Evolutionary conservation across 2,329 filamentous ascomycete genomes (phyloP).

Genomic region (Xylaria digitata): DNA sequence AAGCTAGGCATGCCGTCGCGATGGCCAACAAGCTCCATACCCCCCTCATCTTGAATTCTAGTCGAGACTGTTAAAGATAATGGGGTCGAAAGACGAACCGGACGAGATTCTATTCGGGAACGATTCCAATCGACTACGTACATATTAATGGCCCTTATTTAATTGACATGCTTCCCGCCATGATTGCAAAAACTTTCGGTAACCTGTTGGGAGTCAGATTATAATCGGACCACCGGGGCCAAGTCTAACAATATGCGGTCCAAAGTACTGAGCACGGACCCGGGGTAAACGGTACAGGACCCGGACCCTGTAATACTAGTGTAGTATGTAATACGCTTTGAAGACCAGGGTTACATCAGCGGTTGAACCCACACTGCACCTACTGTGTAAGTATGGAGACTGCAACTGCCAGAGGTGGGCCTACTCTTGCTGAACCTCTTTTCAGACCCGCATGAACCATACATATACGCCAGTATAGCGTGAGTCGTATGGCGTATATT

Average conservation of each 20-base stretch:
- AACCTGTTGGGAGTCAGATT: slow-evolving; percentile 6
- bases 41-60: slow-evolving; percentile 24
- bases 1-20: slow-evolving; percentile 14
- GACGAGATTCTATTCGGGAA: slow-evolving; percentile 4
- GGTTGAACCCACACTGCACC: not conserved
- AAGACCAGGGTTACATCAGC: slow-evolving; percentile 8
- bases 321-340: slow-evolving; percentile 8
- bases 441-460: slow-evolving; percentile 15
- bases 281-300: slow-evolving; percentile 17
- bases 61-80: slow-evolving; percentile 12
- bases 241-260: slow-evolving; percentile 13
- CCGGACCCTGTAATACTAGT: not conserved
- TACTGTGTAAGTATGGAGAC: not conserved
- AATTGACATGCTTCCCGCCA: slow-evolving; percentile 22
- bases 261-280: slow-evolving; percentile 16
- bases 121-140: slow-evolving; percentile 15
- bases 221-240: slow-evolving; percentile 15
- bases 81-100: slow-evolving; percentile 16
- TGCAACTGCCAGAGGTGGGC: slow-evolving; percentile 6
- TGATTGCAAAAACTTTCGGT: slow-evolving; percentile 7
- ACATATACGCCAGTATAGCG: not conserved
- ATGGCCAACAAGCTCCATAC: slow-evolving; percentile 25
- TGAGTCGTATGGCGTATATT: too few species aligned
- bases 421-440: slow-evolving; percentile 7
- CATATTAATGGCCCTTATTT: slow-evolving; percentile 7